Percentiles rank a stretch among this genome's conserved stretches.
phyloP scores from a whole-genome alignment of 305 asterid genomes.

The Fraxinus nigra region DNA sequence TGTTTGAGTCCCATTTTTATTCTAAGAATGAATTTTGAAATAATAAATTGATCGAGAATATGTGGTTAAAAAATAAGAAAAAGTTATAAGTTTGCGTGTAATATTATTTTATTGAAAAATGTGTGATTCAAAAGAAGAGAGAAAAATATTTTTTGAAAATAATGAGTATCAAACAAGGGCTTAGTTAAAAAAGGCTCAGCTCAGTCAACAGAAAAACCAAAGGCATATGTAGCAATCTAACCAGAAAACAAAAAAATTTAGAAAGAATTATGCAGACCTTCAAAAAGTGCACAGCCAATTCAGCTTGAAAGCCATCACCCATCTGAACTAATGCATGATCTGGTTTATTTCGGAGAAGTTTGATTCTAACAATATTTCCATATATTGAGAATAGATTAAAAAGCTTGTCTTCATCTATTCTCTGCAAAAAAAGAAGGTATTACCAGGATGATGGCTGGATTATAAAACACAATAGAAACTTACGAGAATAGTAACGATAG shows the following conservation, averaged over 20 bases:
- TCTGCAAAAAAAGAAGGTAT: constrained; percentile 50
- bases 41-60: too few species aligned
- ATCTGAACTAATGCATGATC: constrained; percentile 95
- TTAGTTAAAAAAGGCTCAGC: not conserved
- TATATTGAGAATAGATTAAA: constrained; percentile 87
- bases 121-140: too few species aligned
- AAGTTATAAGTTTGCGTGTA: too few species aligned
- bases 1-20: too few species aligned
- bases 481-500: not conserved
- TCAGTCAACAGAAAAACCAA: not conserved
- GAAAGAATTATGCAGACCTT: constrained; percentile 50
- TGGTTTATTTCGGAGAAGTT: constrained; percentile 79
- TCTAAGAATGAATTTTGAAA: too few species aligned
- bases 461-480: constrained; percentile 6
- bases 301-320: constrained; percentile 99
- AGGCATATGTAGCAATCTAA: constrained; percentile 14
- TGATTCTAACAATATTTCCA: constrained; percentile 82
- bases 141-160: too few species aligned
- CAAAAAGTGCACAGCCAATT: constrained; percentile 91
- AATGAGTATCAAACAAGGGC: too few species aligned
- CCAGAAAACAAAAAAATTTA: constrained; percentile 7
- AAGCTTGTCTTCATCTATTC: constrained; percentile 86
- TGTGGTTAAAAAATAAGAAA: too few species aligned
- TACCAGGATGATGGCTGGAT: constrained; percentile 13
- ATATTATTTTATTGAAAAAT: too few species aligned